Base-by-base conservation (phyloP, 208 protist species). In the Acanthamoeba royreba region DNA sequence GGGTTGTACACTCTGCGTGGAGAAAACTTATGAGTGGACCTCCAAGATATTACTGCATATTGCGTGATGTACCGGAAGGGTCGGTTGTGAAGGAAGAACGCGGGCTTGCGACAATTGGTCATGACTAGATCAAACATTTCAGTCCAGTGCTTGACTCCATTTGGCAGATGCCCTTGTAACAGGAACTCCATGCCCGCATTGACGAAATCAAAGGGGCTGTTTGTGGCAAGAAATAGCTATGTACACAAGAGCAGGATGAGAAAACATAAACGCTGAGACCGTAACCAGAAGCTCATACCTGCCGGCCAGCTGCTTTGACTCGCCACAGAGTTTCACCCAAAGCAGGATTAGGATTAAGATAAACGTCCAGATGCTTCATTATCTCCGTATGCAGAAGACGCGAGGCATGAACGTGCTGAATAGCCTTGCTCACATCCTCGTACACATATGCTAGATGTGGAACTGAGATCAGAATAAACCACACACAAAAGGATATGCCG, bases 61-160 rank as follows among this genome's bases (percentile, higher is more conserved):
- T n/a, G 66, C 13, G 28, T 5, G n/a, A 31, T n/a, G 4, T 9
- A 85, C 74, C 94, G 79, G 92, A 95, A 95, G 28, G 92, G 90
- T 55, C 94, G 86, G 33, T 93, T 93, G 69, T 88, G 63, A n/a
- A 66, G 85, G 92, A 94, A 95, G 42, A 93, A 95, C n/a, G 53
- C 45, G 31, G 94, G 94, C 49, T 95, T 95, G 55, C 91, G 74
- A 31, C 91, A 93, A 58, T 87, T 86, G 22, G 91, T 93, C 45
- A 95, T 94, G 13, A 95, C 77, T 0, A 94, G 53, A 74, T 95
- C 94, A 52, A 95, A 95, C 69, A 95, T 35, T 22, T 95, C 91
- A 28, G 91, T 93, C 94, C 94, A 95, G 58, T 95, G 74, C 15
- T 31, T 55, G 38, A 92, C 83, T 42, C 81, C 58, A 4, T 52